phyloP scores from a whole-genome alignment of 2,329 filamentous ascomycete genomes.

The Periglandula ipomoeae region DNA sequence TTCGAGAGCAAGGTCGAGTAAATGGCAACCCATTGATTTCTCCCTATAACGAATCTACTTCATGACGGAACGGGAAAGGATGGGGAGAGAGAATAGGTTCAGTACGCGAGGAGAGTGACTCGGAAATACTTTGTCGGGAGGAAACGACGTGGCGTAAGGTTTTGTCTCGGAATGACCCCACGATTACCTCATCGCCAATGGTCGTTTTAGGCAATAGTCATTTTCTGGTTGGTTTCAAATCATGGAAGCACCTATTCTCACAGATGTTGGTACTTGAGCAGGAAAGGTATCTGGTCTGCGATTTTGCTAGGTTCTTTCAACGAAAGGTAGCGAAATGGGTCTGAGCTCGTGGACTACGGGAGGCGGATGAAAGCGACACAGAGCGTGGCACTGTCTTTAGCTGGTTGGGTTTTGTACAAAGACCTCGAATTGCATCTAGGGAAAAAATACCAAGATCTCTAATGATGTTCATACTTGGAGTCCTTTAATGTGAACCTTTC shows the following conservation, averaged over 20 bases:
- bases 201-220: neutral
- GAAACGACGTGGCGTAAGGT: conserved; percentile 3
- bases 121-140: conserved; percentile 2
- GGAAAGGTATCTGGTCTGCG: neutral
- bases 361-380: conserved; percentile 15
- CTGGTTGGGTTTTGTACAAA: conserved; percentile 26
- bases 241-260: neutral
- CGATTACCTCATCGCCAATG: neutral
- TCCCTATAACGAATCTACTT: conserved; percentile 6
- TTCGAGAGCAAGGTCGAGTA: conserved; percentile 98
- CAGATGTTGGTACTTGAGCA: neutral
- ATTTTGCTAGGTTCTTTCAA: neutral
- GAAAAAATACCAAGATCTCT: conserved; percentile 25
- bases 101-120: conserved; percentile 6
- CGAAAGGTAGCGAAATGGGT: conserved; percentile 10
- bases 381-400: conserved; percentile 14
- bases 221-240: neutral
- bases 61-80: conserved; percentile 6
- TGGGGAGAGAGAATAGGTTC: neutral
- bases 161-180: conserved; percentile 4
- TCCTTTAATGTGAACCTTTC: neutral
- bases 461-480: conserved; percentile 14
- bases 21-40: conserved; percentile 13
- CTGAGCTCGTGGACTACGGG: conserved; percentile 18
- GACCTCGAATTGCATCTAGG: conserved; percentile 22